Conservation (phyloP, 495 filamentous ascomycete species). For the Penicilliopsis zonata region DNA sequence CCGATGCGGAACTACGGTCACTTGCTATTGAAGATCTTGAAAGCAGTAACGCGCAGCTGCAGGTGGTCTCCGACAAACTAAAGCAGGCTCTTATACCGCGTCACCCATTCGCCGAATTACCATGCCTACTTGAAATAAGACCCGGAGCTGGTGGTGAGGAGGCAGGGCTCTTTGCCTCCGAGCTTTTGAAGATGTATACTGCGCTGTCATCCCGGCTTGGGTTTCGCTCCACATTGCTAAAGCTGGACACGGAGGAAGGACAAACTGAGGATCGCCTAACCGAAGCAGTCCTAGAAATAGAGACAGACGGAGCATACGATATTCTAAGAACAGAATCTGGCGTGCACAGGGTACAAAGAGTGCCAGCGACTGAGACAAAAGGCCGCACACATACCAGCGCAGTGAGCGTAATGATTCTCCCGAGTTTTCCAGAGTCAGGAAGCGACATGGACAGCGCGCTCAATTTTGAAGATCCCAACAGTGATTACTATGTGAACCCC, state of each 20-base stretch:
- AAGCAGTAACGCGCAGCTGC: constrained; percentile 45
- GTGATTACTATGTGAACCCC: constrained; percentile 81
- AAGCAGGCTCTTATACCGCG: constrained; percentile 68
- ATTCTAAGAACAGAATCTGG: constrained; percentile 75
- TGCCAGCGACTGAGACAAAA: constrained; percentile 79
- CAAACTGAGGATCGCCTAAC: constrained; percentile 48
- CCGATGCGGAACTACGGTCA: constrained; percentile 49
- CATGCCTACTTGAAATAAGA: constrained; percentile 82
- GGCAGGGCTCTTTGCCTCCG: constrained; percentile 76
- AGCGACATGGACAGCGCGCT: constrained; percentile 37
- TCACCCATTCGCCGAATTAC: constrained; percentile 88
- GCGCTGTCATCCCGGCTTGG: constrained; percentile 56
- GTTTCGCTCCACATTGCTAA: constrained; percentile 45
- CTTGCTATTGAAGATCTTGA: constrained; percentile 71
- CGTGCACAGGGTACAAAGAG: constrained; percentile 87
- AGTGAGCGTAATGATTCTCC: constrained; percentile 81
- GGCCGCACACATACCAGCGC: constrained; percentile 90
- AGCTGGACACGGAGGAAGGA: constrained; percentile 43
- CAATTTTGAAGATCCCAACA: constrained; percentile 69
- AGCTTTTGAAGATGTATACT: constrained; percentile 84
- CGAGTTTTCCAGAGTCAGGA: constrained; percentile 56
- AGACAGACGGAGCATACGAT: constrained; percentile 64
- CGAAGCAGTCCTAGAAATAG: constrained; percentile 84
- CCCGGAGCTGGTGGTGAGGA: constrained; percentile 92
- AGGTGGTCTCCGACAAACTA: constrained; percentile 47